These are phyloP conservation scores for Fraxinus paxiana DNA, from an alignment of 305 asterid genomes.

Conservation along the genomic window DNA sequence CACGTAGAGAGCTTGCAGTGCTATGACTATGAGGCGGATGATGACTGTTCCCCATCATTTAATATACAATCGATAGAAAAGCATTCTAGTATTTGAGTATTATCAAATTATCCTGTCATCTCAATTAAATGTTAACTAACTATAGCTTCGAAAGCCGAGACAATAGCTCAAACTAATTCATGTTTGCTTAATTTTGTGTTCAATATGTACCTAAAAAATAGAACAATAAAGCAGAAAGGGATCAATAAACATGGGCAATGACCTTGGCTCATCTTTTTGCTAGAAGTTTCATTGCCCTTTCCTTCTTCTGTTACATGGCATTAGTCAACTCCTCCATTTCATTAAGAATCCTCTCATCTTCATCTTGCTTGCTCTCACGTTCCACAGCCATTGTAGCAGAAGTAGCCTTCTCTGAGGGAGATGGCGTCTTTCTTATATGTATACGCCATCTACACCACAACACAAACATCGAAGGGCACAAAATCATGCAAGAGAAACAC, in stretches of 20 bases:
- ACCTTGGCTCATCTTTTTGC: conserved; percentile 83
- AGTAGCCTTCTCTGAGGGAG: conserved; percentile 54
- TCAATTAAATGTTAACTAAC: neutral
- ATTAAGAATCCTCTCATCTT: conserved; percentile 60
- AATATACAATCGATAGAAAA: neutral
- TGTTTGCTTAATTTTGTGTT: neutral
- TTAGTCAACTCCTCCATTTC: conserved; percentile 82
- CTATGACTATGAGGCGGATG: neutral
- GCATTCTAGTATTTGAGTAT: neutral
- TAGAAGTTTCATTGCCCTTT: conserved; percentile 53
- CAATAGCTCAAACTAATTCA: neutral
- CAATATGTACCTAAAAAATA: neutral
- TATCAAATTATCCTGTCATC: neutral
- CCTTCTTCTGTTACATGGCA: conserved; percentile 76
- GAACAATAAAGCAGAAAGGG: neutral
- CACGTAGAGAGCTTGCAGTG: neutral
- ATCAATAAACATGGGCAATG: neutral
- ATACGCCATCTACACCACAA: conserved; percentile 68
- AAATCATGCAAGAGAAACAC: neutral
- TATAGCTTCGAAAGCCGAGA: neutral
- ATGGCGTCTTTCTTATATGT: conserved; percentile 66
- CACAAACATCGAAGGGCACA: conserved; percentile 8
- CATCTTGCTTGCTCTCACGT: conserved; percentile 48
- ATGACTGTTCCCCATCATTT: neutral
- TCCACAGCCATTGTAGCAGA: conserved; percentile 35